Evolutionary conservation across 2,329 filamentous ascomycete genomes (phyloP).

Genomic region (Verticillium dahliae): DNA sequence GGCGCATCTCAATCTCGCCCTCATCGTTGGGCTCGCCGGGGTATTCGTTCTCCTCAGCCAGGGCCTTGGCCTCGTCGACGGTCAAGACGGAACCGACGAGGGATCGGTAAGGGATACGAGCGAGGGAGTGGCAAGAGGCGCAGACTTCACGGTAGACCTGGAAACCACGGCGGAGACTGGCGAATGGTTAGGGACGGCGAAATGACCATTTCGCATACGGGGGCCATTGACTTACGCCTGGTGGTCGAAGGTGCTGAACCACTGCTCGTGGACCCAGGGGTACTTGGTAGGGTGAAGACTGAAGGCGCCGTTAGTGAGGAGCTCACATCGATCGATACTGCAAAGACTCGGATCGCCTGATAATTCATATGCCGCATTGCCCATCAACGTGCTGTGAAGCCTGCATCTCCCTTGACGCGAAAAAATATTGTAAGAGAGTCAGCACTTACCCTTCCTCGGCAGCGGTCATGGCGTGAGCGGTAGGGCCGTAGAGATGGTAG

Average conservation of each 20-base stretch:
- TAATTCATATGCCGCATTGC: constrained; percentile 11
- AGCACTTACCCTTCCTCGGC: constrained; percentile 93
- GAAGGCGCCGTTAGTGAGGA: constrained; percentile 1
- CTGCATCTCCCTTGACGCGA: not conserved
- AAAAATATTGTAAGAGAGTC: not conserved
- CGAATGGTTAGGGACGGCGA: constrained; percentile 10
- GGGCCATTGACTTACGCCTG: constrained; percentile 64
- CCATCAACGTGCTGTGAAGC: not conserved
- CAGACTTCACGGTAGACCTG: constrained; percentile 99
- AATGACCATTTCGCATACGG: not conserved
- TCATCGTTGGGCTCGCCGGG: constrained; percentile 96
- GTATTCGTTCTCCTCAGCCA: constrained; percentile 98
- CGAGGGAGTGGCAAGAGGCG: constrained; percentile 93
- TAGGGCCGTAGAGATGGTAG: constrained; percentile 89
- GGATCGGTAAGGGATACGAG: constrained; percentile 85
- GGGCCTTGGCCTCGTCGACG: constrained; percentile 93
- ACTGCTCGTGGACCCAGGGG: constrained; percentile 92
- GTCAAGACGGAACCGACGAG: constrained; percentile 90
- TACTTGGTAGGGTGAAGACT: constrained; percentile 90
- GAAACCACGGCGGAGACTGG: constrained; percentile 94
- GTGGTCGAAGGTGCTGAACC: constrained; percentile 94
- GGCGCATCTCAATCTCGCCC: constrained; percentile 96
- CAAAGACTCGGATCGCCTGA: not conserved
- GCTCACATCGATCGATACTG: not conserved
- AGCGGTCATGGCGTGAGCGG: constrained; percentile 82